Conservation (phyloP, 306 rosid species). For the Trichosanthes cucumerina region DNA sequence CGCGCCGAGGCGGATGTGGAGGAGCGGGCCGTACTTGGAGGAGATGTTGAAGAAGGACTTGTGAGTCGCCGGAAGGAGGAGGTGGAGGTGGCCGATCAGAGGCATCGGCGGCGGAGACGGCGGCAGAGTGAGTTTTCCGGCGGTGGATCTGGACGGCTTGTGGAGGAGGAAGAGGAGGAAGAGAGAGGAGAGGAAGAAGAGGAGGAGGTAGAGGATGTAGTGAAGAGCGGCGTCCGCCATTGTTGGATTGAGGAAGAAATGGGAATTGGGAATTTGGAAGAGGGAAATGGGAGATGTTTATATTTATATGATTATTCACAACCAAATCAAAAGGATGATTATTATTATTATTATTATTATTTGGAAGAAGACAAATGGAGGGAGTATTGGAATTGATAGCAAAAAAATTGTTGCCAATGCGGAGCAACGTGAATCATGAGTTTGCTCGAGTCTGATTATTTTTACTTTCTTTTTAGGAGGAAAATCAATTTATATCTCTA, state of each 20-base stretch:
- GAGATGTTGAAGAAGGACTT: conserved; percentile 24
- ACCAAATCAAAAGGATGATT: too few species aligned
- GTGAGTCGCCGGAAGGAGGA: conserved; percentile 12
- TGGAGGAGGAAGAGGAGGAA: not conserved
- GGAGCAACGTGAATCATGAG: conserved; percentile 2
- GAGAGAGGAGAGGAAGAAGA: not conserved
- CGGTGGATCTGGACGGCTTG: not conserved
- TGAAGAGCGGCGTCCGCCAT: not conserved
- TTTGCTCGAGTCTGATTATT: not conserved
- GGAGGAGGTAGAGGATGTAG: not conserved
- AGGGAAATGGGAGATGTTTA: not conserved
- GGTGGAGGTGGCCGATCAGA: conserved; percentile 18
- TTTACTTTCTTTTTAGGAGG: too few species aligned
- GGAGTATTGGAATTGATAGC: not conserved
- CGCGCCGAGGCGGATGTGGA: conserved; percentile 22
- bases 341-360: not conserved
- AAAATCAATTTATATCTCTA: too few species aligned
- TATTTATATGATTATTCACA: not conserved
- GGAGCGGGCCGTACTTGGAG: conserved; percentile 28
- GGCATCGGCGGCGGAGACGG: conserved; percentile 11
- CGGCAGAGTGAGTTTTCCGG: not conserved
- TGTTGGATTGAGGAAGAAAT: not conserved
- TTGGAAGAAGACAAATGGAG: too few species aligned
- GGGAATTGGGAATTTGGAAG: not conserved
- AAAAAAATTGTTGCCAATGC: not conserved